A percentile compares a stretch with the other conserved stretches of the same genome.
phyloP scores from a whole-genome alignment of 108 stramenopile species.

The Cyclotella cryptica region DNA sequence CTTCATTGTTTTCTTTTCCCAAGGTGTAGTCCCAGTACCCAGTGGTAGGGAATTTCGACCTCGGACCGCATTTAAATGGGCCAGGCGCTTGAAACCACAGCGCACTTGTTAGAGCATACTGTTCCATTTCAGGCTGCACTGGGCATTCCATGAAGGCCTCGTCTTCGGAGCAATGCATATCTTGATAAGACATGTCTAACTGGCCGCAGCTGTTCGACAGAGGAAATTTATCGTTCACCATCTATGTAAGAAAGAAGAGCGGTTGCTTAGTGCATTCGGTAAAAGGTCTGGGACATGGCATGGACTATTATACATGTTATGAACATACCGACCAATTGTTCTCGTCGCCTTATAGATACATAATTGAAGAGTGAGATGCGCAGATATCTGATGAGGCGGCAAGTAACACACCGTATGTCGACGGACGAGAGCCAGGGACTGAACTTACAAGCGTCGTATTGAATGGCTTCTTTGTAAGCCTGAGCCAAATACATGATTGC shows the following conservation, averaged over 20 bases:
- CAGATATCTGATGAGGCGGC: neutral
- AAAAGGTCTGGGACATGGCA: neutral
- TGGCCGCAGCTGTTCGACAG: slow-evolving; percentile 49
- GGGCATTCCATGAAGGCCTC: slow-evolving; percentile 50
- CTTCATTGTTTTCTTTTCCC: slow-evolving; percentile 49
- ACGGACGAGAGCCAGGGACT: neutral
- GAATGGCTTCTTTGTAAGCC: slow-evolving; percentile 55
- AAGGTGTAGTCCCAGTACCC: slow-evolving; percentile 57
- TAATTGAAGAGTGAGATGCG: no score
- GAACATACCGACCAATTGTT: slow-evolving; percentile 52
- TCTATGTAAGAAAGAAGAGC: slow-evolving; percentile 5
- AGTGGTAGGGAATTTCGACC: slow-evolving; percentile 42
- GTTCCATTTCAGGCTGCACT: slow-evolving; percentile 48
- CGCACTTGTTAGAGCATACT: slow-evolving; percentile 51
- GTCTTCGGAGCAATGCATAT: slow-evolving; percentile 44
- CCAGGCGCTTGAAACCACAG: slow-evolving; percentile 57
- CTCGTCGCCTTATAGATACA: slow-evolving; percentile 24
- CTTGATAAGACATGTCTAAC: slow-evolving; percentile 48
- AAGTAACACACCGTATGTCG: neutral
- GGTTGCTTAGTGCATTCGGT: neutral
- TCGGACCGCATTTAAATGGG: slow-evolving; percentile 52
- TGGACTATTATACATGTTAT: neutral
- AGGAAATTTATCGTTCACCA: slow-evolving; percentile 44
- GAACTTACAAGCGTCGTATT: slow-evolving; percentile 48
- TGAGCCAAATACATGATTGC: slow-evolving; percentile 43